Conservation (phyloP, 164 flowering plant species). For the Cinnamomum chago region DNA sequence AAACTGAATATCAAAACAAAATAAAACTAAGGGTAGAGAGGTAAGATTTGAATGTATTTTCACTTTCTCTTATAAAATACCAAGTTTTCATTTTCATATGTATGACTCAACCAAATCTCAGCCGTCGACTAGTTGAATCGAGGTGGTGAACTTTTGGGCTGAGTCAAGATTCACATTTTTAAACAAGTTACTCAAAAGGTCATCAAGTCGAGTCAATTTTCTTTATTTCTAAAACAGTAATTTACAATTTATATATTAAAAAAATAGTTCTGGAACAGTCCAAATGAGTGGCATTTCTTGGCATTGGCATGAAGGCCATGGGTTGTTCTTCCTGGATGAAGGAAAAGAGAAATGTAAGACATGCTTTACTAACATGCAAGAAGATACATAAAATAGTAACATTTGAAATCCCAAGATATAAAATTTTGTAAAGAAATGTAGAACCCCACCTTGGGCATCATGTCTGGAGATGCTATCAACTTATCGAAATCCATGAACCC, state of each 20-base stretch:
- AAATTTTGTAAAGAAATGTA: conserved; percentile 3
- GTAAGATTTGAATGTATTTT: no score
- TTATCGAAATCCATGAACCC: conserved; percentile 98
- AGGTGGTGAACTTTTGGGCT: no score
- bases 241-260: background rate
- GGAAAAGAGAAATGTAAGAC: background rate
- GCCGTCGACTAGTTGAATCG: no score
- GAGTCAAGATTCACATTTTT: no score
- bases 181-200: no score
- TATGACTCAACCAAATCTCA: no score
- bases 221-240: background rate
- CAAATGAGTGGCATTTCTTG: background rate
- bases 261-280: background rate
- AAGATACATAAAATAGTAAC: background rate
- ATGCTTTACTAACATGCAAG: background rate
- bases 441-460: conserved; percentile 90
- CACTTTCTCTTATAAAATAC: no score
- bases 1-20: background rate
- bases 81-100: no score
- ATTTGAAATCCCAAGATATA: background rate
- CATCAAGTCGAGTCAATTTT: background rate
- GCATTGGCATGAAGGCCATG: background rate
- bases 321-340: background rate
- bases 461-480: conserved; percentile 94
- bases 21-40: no score